A percentile compares a stretch with the other conserved stretches of the same genome.
Conservation (phyloP, 352 stramenopile species). For the Globisporangium middletonii region DNA sequence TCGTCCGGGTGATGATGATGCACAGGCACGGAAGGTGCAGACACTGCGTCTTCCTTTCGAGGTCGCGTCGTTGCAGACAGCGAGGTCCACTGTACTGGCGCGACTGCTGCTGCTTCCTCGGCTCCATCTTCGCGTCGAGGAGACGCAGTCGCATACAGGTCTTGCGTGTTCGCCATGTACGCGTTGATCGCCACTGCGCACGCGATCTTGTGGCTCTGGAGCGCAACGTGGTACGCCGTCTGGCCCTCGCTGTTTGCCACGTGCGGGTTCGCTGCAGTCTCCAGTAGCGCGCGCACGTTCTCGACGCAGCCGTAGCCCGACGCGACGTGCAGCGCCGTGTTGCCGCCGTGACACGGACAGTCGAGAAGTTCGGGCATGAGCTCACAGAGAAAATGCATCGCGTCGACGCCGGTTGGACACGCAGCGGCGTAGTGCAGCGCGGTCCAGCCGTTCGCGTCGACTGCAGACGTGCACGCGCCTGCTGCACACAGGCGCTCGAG, state of each 20-base stretch:
- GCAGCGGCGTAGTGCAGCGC: slow-evolving; percentile 55
- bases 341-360: slow-evolving; percentile 37
- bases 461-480: slow-evolving; percentile 20
- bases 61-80: background rate
- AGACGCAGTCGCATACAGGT: slow-evolving; percentile 12
- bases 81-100: background rate
- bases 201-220: slow-evolving; percentile 50
- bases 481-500: slow-evolving; percentile 45
- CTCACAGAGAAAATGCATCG: slow-evolving; percentile 53
- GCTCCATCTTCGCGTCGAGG: background rate
- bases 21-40: background rate
- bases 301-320: slow-evolving; percentile 48
- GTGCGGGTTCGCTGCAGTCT: slow-evolving; percentile 51
- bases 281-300: slow-evolving; percentile 41
- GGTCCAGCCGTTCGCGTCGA: slow-evolving; percentile 60
- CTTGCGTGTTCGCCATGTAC: slow-evolving; percentile 34
- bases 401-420: slow-evolving; percentile 26
- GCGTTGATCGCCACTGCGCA: slow-evolving; percentile 50
- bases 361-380: slow-evolving; percentile 44
- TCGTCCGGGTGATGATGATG: slow-evolving; percentile 2
- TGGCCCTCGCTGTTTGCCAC: slow-evolving; percentile 31
- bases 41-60: background rate
- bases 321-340: slow-evolving; percentile 59
- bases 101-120: background rate
- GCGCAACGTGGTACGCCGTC: slow-evolving; percentile 45